These are phyloP conservation scores for Diaporthe sp. DNA, from an alignment of 2,329 filamentous ascomycete genomes.

Conservation along the genomic window DNA sequence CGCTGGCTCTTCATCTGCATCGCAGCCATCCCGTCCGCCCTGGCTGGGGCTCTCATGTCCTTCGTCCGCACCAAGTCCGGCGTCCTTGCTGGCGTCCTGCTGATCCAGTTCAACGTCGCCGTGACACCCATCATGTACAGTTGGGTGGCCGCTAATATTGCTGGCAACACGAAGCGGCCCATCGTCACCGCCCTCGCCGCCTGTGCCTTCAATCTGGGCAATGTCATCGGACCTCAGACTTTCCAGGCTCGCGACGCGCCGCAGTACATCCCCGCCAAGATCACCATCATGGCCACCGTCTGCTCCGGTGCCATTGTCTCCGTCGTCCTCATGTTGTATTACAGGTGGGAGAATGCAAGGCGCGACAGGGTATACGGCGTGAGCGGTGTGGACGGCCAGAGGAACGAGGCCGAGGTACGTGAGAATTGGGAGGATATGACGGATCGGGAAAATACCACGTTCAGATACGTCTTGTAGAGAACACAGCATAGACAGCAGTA, in stretches of 20 bases:
- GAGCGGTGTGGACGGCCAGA: conserved; percentile 46
- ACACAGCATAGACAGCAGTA: not conserved
- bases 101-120: conserved; percentile 59
- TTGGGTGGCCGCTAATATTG: conserved; percentile 66
- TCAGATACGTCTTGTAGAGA: conserved; percentile 58
- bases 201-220: conserved; percentile 66
- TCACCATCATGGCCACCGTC: conserved; percentile 67
- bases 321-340: conserved; percentile 63
- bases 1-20: conserved; percentile 42
- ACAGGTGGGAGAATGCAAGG: conserved; percentile 63
- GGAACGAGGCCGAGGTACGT: conserved; percentile 55
- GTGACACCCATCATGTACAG: conserved; percentile 42
- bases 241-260: conserved; percentile 67
- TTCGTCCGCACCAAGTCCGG: conserved; percentile 62
- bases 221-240: conserved; percentile 70
- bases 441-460: conserved; percentile 69
- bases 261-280: conserved; percentile 66
- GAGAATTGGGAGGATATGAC: conserved; percentile 66
- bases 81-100: conserved; percentile 63
- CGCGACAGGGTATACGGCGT: conserved; percentile 46
- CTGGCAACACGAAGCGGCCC: conserved; percentile 66
- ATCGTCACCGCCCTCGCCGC: conserved; percentile 64
- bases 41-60: conserved; percentile 67
- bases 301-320: conserved; percentile 59
- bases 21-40: conserved; percentile 37